Evolutionary conservation across 2,329 filamentous ascomycete genomes (phyloP), one percentile per base, ranked within the genome.

Genomic region (Pseudogymnoascus pannorum): DNA sequence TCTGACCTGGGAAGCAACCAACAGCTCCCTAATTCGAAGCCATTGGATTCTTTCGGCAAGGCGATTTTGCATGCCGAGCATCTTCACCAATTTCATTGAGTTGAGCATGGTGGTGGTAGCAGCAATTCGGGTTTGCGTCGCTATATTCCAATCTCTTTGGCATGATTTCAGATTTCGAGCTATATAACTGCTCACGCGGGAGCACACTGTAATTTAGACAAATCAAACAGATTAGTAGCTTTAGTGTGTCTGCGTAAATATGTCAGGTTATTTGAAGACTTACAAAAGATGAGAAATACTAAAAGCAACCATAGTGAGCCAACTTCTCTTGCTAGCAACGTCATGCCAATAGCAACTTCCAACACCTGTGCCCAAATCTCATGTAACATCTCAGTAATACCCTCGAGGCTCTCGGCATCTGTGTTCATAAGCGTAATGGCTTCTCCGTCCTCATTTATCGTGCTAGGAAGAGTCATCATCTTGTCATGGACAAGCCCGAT

Each of bases 271-370:
- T 16, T 40, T 20, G 5, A 12, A 29, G 12, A 67, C 75, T 68
- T 64, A 78, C 77, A 65, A 31, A 75, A 71, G 1, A 78, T 77
- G n/a, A 78, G 64, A 3, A 74, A 61, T 2, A 78, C 63, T 0
- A 76, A 77, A 9, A 78, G 64, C 0, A 72, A 73, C 65, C 72
- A 78, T 3, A 79, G 61, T 75, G 76, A 78, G 9, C 76, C 74
- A 3, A 80, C 72, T 63, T 78, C 64, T 11, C 62, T 63, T 6
- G 72, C 70, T 2, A 80, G 64, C 59, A 80, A 68, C 5, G 61
- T 54, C 2, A 77, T 69, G 1, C 76, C 78, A 35, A 79, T 66
- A 0, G 72, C 36, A 0, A 78, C 72, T 61, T 79, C 77, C 0
- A 78, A n/a, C 1, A 72, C 36, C 12, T 76, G 71, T 0, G 73